Conservation (phyloP, 1,284 basidiomycete genomes). For the Mycosarcoma mackinlayi region DNA sequence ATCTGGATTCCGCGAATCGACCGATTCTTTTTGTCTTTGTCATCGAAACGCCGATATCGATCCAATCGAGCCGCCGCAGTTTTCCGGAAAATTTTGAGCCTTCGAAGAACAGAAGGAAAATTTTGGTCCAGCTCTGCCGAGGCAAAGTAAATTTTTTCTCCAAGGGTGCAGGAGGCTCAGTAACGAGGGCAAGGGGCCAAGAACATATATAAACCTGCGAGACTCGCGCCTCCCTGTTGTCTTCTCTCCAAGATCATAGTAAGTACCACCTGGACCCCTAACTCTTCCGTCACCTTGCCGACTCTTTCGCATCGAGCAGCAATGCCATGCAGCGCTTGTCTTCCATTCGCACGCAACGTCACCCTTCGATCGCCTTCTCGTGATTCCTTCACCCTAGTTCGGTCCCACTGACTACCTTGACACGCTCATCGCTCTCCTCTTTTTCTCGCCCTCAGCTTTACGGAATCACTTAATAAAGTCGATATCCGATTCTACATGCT, state of each 20-base stretch:
- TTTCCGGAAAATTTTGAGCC: too few relatives aligned
- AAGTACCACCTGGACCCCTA: conserved; percentile 36
- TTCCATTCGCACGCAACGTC: neutral
- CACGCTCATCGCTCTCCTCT: neutral
- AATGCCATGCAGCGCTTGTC: neutral
- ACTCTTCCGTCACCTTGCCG: conserved; percentile 5
- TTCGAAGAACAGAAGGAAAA: too few relatives aligned
- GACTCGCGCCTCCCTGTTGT: conserved; percentile 32
- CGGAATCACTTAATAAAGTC: conserved; percentile 68
- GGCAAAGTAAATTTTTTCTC: neutral
- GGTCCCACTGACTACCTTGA: conserved; percentile 28
- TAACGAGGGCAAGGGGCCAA: neutral
- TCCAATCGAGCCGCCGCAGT: too few relatives aligned
- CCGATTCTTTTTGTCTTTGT: too few relatives aligned
- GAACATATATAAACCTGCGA: conserved; percentile 45
- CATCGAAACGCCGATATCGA: too few relatives aligned
- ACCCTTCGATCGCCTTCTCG: neutral
- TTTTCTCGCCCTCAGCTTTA: conserved; percentile 54
- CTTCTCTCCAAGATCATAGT: conserved; percentile 57
- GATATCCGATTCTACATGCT: conserved; percentile 66
- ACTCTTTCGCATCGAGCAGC: neutral
- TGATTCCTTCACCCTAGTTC: conserved; percentile 1
- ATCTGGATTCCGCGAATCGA: too few relatives aligned
- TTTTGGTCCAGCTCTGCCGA: too few relatives aligned
- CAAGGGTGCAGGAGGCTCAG: too few relatives aligned